Conservation (phyloP, 2,329 filamentous ascomycete genomes). For the Blumeriella jaapii region DNA sequence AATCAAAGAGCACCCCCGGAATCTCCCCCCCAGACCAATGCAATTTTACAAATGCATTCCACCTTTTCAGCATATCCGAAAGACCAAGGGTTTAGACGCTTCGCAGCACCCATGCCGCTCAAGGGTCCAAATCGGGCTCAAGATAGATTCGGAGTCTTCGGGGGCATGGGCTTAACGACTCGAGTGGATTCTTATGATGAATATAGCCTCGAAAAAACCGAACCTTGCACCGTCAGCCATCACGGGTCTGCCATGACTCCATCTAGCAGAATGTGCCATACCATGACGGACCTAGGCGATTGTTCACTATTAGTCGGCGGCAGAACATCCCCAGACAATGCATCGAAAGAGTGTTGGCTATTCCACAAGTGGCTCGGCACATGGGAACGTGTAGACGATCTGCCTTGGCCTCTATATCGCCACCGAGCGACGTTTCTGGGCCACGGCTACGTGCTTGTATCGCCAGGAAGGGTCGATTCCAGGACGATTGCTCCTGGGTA, state of each 20-base stretch:
- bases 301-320: conserved; percentile 61
- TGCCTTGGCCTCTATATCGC: conserved; percentile 64
- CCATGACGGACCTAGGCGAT: conserved; percentile 53
- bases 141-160: conserved; percentile 23
- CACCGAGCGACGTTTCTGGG: conserved; percentile 51
- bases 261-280: conserved; percentile 57
- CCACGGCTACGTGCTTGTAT: conserved; percentile 35
- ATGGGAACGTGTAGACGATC: conserved; percentile 54
- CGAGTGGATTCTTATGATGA: conserved; percentile 36
- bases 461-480: conserved; percentile 24
- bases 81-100: conserved; percentile 41
- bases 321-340: conserved; percentile 60
- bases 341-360: conserved; percentile 66
- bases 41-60: too few species aligned
- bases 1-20: background rate
- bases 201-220: conserved; percentile 25
- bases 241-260: conserved; percentile 27
- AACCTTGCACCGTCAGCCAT: background rate
- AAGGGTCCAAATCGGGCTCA: conserved; percentile 28
- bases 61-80: conserved; percentile 30
- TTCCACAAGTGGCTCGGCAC: conserved; percentile 38
- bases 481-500: conserved; percentile 14
- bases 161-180: conserved; percentile 29
- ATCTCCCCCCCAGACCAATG: too few species aligned
- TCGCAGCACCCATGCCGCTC: conserved; percentile 42